Evolutionary conservation across 139 green algal genomes (phyloP), one percentile per base, ranked within the genome.

Genomic region (Chlorella sp.): DNA sequence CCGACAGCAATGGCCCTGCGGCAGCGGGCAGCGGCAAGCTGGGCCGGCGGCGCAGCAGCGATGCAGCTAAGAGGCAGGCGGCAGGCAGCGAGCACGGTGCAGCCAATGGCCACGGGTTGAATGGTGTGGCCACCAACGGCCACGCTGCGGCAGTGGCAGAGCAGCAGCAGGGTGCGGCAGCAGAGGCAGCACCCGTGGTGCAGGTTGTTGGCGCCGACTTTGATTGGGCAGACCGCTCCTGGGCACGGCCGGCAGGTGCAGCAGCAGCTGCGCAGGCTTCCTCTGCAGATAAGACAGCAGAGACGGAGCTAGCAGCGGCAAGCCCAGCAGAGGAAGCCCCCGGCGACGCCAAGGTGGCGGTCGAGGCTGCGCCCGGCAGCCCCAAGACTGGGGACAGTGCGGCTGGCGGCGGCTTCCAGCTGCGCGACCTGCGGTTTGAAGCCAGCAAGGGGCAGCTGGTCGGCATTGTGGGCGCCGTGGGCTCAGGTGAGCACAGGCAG

Each of bases 371-470:
- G 32, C 13, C 60, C 14, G 40, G 43, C 36, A 30, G 22, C 41
- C 24, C 3, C 41, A 20, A 30, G 4, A 8, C 70, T 22, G 70
- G 14, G 2, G 46, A 3, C 30, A 22, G 28, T 2, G 43, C 44
- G 46, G 22, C 28, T 14, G 4, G 0, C 30, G 14, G 1, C 28
- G 41, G 28, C 56, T 82, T 82, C 58, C 76, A 82, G 76, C 76
- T 82, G 32, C 60, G 40, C 7, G 24, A n/a, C 16, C 62, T 84
- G 60, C 32, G 24, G 22, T 80, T 97, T 13, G 28, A 34, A 5
- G 80, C 94, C 3, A 32, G 44, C 14, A 89, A 78, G 2, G 94
- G 93, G 0, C 81, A 97, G 90, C 89, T 98, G 73, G 30, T 98
- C 41, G 93, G 85, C 30, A 88, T 98, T 32, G 89, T 88, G 20